Evolutionary conservation across 257 asterid species (phyloP), one percentile per base, ranked within the genome.

Genomic region (Marsdenia floribunda): DNA sequence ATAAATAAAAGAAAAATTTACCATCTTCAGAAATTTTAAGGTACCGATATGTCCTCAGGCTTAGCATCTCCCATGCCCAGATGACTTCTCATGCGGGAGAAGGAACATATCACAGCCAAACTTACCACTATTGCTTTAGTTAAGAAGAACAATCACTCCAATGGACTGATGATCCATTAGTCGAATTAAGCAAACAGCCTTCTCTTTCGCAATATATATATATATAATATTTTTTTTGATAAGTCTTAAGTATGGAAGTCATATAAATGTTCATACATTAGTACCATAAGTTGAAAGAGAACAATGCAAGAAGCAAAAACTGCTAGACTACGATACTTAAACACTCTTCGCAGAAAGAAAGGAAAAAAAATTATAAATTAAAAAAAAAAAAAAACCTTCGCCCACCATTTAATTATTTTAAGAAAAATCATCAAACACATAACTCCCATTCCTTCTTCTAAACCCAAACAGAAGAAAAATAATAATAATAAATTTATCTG

Each of bases 21-120:
- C 99, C 98, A 86, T 95, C 98, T 73, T 88, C 98, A 58, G 98
- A 92, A 77, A 95, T 54, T 81, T 85, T 90, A 16, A 95, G 92
- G 76, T 75, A 85, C 96, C 13, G 92, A 44, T 59, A 95, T 79
- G 58, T 95, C 97, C 74, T 90, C 99, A 50, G 90, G 82, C 81
- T 88, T 92, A 29, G 75, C 85, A 37, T 86, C 96, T 65, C 96
- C 97, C 80, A 95, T 79, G 44, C 86, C 79, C 81, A 95, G 76
- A 83, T 95, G 96, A 69, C 80, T 68, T 79, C 94, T 90, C 98
- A 95, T 92, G 77, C 96, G 92, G 65, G 94, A 76, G 78, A 95
- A 95, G 0, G 99, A 92, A 73, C 85, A 88, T 70, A 95, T 72
- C 85, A 95, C 76, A 4, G 95, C 89, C 92, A 95, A 82, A 80